Evolutionary conservation across 2,329 filamentous ascomycete species (phyloP), one percentile per base, ranked within the genome.

Genomic region (Acrodontium crateriforme): DNA sequence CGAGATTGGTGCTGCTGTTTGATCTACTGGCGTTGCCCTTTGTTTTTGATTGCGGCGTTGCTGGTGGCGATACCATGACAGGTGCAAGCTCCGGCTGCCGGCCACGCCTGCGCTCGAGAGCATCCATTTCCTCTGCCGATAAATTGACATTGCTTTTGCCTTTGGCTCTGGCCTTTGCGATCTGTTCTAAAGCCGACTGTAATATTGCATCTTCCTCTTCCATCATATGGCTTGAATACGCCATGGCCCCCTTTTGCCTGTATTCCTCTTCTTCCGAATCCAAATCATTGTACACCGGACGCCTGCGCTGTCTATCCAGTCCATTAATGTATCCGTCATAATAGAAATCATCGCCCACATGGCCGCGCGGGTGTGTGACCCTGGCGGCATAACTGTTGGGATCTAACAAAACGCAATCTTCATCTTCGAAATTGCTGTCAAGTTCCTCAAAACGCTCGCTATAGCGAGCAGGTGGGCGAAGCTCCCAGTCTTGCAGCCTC

Each of bases 101-200:
- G 38, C 24, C 27, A 27, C 34, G 36, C 34, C 43, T 44, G 42
- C 44, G 38, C 32, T 87, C 78, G 41, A 92, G 64, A 25, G 83
- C 84, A 36, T 76, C 78, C 42, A 93, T 62, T 53, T 94, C 85
- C 29, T 78, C 73, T 45, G 75, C 70, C 42, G 69, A 83, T 38
- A 95, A 67, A 50, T 76, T 78, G 31, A 94, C 81, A 32, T 91
- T 80, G 24, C 67, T 63, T 53, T 76, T 78, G 38, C 84, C 84
- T 46, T 73, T 73, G 37, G 71, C 71, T 50, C 81, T 74, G 10
- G 85, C 83, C 39, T 74, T 70, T 39, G 75, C 71, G 48, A 94
- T 91, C 40, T 82, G 77, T 44, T 75, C 73, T 53, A 91, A 59
- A 21, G 85, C 85, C 39, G 72, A 72, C 39, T 84, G 76, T 38